Conservation (phyloP, 208 protist species). For the Trypanosoma mega region DNA sequence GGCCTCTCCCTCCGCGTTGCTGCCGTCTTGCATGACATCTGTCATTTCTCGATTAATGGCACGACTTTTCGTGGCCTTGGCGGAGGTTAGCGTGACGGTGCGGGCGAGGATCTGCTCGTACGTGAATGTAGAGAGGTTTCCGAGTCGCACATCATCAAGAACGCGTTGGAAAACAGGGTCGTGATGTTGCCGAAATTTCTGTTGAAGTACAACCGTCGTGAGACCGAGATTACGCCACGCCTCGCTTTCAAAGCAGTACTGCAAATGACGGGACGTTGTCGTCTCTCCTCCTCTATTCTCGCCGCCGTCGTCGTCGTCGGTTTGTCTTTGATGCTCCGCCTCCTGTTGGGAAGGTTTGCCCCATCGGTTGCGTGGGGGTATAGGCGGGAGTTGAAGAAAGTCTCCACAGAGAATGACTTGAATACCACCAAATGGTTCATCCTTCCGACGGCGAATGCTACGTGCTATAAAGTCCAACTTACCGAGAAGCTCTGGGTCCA, state of each 20-base stretch:
- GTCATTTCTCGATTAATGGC: no score
- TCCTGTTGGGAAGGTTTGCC: conserved; percentile 1
- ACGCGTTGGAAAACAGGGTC: conserved; percentile 46
- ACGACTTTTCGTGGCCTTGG: no score
- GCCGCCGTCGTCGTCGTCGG: not conserved
- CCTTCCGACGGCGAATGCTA: conserved; percentile 31
- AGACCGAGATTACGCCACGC: conserved; percentile 44
- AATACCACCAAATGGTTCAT: conserved; percentile 68
- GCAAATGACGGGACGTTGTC: not conserved
- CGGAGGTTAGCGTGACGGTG: no score
- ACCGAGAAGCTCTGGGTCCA: conserved; percentile 50
- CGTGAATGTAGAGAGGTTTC: conserved; percentile 28
- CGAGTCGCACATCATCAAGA: conserved; percentile 62
- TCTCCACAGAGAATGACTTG: conserved; percentile 81
- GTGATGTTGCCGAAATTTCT: conserved; percentile 42
- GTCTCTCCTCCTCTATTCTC: conserved; percentile 5
- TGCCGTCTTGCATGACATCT: not conserved
- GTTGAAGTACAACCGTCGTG: conserved; percentile 31
- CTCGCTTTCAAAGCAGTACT: conserved; percentile 53
- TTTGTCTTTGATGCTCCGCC: not conserved
- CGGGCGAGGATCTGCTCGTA: conserved; percentile 22
- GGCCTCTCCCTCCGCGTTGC: not conserved
- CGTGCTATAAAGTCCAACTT: conserved; percentile 52
- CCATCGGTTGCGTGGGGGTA: conserved; percentile 12
- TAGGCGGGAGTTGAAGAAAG: conserved; percentile 75